A percentile compares a stretch with the other conserved stretches of the same genome.
Evolutionary conservation across 169 alveolate species (phyloP).

Genomic region (Eimeria necatrix): DNA sequence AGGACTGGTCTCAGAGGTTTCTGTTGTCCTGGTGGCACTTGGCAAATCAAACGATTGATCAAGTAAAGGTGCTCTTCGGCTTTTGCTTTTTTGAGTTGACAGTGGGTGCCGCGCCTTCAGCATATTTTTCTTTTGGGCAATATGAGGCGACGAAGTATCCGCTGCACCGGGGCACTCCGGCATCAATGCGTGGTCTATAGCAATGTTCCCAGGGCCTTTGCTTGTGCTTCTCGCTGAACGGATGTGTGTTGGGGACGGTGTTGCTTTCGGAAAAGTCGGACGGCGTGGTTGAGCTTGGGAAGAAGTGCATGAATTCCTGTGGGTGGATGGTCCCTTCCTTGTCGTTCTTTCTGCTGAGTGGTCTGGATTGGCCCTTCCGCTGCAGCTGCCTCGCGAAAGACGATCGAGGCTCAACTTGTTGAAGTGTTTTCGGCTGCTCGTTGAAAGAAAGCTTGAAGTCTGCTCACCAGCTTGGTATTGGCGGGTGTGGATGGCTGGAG

Average conservation of each 20-base stretch:
- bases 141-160: background rate
- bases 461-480: background rate
- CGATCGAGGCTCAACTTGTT: background rate
- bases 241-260: background rate
- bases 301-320: background rate
- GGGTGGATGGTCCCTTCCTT: background rate
- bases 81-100: background rate
- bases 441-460: background rate
- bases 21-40: background rate
- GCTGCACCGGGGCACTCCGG: background rate
- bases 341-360: background rate
- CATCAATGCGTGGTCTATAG: background rate
- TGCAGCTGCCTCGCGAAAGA: slow-evolving; percentile 1
- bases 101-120: background rate
- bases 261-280: slow-evolving; percentile 30
- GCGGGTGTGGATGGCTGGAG: background rate
- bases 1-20: background rate
- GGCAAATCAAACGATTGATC: slow-evolving; percentile 53
- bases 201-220: background rate
- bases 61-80: slow-evolving; percentile 38
- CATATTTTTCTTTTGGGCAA: background rate
- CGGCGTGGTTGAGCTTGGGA: slow-evolving; percentile 34
- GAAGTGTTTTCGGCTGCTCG: background rate
- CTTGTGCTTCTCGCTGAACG: slow-evolving; percentile 7
- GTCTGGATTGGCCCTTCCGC: background rate